A percentile compares a stretch with the other conserved stretches of the same genome.
These are phyloP conservation scores for Podaxis sp. DNA, from an alignment of 768 basidiomycete species.

Conservation along the genomic window DNA sequence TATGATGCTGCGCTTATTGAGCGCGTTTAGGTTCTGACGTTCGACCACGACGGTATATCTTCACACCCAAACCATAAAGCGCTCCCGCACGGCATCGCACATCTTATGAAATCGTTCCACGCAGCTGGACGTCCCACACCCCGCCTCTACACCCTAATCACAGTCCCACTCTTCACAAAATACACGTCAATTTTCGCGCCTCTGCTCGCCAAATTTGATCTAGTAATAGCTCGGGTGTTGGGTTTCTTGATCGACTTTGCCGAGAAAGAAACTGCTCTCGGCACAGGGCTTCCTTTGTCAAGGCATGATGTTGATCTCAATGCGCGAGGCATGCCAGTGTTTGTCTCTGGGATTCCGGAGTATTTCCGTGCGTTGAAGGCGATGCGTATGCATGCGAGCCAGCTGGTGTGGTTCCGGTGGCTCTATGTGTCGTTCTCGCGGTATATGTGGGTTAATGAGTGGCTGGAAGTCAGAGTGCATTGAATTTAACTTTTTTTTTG, in stretches of 20 bases:
- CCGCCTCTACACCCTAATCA: slow-evolving; percentile 58
- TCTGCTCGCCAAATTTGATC: slow-evolving; percentile 45
- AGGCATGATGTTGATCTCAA: not conserved
- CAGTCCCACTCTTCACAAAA: slow-evolving; percentile 55
- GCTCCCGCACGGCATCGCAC: slow-evolving; percentile 53
- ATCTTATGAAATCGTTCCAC: slow-evolving; percentile 33
- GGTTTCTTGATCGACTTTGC: slow-evolving; percentile 11
- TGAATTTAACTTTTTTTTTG: not conserved
- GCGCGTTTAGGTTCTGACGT: slow-evolving; percentile 73
- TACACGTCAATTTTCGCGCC: slow-evolving; percentile 59
- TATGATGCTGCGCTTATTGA: no score
- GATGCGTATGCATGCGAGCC: slow-evolving; percentile 71
- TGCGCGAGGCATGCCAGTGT: slow-evolving; percentile 32
- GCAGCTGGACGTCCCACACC: slow-evolving; percentile 24
- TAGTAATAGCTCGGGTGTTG: slow-evolving; percentile 21
- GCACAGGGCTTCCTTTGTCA: not conserved
- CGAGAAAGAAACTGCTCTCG: slow-evolving; percentile 18
- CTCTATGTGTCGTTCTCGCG: slow-evolving; percentile 76
- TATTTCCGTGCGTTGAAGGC: slow-evolving; percentile 62
- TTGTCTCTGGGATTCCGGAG: slow-evolving; percentile 54
- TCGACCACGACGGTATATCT: slow-evolving; percentile 77
- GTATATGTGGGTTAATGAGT: slow-evolving; percentile 94
- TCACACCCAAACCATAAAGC: slow-evolving; percentile 85
- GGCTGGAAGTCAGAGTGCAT: slow-evolving; percentile 45
- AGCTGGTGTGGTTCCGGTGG: slow-evolving; percentile 90